Percentiles rank a stretch among this genome's conserved stretches.
phyloP scores from a whole-genome alignment of 352 stramenopile genomes.

The Phytophthora constricta region DNA sequence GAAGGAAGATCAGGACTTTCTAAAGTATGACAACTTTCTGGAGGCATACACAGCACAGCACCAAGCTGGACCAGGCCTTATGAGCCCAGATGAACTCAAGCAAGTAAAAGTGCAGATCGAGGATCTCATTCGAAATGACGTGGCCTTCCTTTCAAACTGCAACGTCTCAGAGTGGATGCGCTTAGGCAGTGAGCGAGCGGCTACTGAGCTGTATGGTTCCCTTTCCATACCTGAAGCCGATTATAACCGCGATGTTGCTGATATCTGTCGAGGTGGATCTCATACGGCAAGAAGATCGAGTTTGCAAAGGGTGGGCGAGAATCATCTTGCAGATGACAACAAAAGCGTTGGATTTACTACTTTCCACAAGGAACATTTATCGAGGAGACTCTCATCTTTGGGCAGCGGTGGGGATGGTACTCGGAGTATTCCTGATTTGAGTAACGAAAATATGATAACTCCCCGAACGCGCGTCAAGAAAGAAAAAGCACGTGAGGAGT shows the following conservation, averaged over 20 bases:
- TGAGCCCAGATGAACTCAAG: conserved; percentile 19
- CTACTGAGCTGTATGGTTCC: conserved; percentile 7
- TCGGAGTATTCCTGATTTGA: conserved; percentile 12
- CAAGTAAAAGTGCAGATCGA: conserved; percentile 31
- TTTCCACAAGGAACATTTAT: neutral
- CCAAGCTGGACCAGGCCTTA: conserved; percentile 4
- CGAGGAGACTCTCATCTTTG: neutral
- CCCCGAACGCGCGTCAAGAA: conserved; percentile 31
- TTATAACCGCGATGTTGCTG: conserved; percentile 2
- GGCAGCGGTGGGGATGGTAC: neutral
- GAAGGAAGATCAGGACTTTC: conserved; percentile 19
- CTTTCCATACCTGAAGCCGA: neutral
- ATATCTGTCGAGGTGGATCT: neutral
- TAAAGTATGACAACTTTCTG: conserved; percentile 37
- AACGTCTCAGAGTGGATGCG: conserved; percentile 32
- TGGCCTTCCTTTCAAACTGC: conserved; percentile 23
- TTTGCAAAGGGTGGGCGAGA: too few species aligned
- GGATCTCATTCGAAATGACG: conserved; percentile 32
- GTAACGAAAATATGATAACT: conserved; percentile 10
- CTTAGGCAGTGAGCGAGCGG: conserved; percentile 23
- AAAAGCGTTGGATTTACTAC: neutral
- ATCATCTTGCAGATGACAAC: neutral
- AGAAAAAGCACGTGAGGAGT: conserved; percentile 36
- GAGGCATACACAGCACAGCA: conserved; percentile 17
- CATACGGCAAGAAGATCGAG: too few species aligned